A percentile compares a stretch with the other conserved stretches of the same genome.
Evolutionary conservation across 345 rosid species (phyloP).

Genomic region (Toxicodendron radicans): DNA sequence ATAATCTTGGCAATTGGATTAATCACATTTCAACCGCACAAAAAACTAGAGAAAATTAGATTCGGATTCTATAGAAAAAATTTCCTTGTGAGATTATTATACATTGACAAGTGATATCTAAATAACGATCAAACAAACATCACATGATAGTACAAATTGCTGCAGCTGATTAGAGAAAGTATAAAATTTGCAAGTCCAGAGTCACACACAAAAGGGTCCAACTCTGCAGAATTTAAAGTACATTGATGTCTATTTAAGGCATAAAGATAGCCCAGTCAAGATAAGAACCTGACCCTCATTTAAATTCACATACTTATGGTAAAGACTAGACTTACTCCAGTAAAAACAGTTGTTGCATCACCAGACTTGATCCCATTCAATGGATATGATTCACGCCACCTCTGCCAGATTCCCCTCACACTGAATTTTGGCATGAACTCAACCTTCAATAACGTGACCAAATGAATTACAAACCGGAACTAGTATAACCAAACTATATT

Average conservation of each 20-base stretch:
- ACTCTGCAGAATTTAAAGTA: background rate
- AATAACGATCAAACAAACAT: background rate
- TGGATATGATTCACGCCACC: constrained; percentile 89
- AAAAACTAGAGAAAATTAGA: background rate
- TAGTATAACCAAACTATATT: background rate
- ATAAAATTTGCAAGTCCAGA: background rate
- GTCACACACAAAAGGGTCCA: background rate
- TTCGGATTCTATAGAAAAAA: background rate
- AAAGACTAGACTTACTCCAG: constrained; percentile 68
- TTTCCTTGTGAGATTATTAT: background rate
- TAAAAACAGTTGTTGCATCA: constrained; percentile 77
- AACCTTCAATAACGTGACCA: constrained; percentile 53
- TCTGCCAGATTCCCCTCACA: constrained; percentile 90
- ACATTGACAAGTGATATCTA: background rate
- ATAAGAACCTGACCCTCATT: background rate
- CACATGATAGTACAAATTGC: background rate
- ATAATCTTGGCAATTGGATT: background rate
- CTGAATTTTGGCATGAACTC: constrained; percentile 96
- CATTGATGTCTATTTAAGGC: background rate
- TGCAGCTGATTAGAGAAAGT: background rate
- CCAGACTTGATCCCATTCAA: constrained; percentile 46
- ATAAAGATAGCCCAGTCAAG: too few relatives aligned
- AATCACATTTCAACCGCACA: background rate
- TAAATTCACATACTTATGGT: constrained; percentile 8
- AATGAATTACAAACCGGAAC: constrained; percentile 14